Conservation (phyloP, 2,329 filamentous ascomycete species). For the Nemania sp. region DNA sequence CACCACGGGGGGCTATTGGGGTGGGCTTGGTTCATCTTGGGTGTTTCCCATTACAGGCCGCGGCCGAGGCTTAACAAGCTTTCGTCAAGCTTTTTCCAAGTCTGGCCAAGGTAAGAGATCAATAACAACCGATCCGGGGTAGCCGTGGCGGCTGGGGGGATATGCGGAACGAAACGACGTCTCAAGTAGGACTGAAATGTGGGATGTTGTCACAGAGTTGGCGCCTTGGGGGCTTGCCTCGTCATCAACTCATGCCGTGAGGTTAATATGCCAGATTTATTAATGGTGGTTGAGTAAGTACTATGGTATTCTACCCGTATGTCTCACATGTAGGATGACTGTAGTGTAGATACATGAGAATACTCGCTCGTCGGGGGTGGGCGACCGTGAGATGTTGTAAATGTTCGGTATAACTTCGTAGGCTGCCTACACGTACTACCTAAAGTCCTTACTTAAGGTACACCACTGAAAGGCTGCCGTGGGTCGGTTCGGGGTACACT, state of each 20-base stretch:
- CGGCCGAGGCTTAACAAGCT: background rate
- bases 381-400: no score
- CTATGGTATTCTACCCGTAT: background rate
- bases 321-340: background rate
- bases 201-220: conserved; percentile 18
- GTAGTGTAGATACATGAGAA: no score
- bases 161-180: conserved; percentile 12
- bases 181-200: conserved; percentile 22
- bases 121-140: conserved; percentile 9
- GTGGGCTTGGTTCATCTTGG: conserved; percentile 9
- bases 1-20: no score
- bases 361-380: no score
- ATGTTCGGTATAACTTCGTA: no score
- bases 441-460: background rate
- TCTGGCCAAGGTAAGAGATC: conserved; percentile 14
- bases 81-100: conserved; percentile 23
- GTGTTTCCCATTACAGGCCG: background rate
- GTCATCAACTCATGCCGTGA: conserved; percentile 3
- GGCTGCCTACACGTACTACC: no score
- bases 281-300: background rate
- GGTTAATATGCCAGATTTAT: no score
- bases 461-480: background rate
- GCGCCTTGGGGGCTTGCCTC: conserved; percentile 3
- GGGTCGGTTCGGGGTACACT: background rate
- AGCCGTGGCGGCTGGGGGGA: background rate